Evolutionary conservation across 345 rosid genomes (phyloP), one percentile per base, ranked within the genome.

Genomic region (Pistacia atlantica): DNA sequence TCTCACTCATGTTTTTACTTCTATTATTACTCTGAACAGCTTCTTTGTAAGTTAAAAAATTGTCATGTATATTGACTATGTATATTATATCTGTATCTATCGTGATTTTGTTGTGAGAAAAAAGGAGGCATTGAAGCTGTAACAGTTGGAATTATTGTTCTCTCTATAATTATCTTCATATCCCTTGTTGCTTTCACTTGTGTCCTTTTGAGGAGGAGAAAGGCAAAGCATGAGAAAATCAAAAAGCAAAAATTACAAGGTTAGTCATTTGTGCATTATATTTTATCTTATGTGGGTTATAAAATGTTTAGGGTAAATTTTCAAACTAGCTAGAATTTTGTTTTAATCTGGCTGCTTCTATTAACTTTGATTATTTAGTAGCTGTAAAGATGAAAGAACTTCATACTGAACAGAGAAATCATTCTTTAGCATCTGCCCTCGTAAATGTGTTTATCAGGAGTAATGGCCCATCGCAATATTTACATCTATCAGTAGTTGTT

Each of bases 131-230:
- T 25, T 59, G 9, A 56, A 11, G 35, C 78, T 10, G 20, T 51
- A 74, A 62, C 66, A 76, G 67, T 81, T 25, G 62, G 31, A 0
- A 48, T 81, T 66, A 69, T 80, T 51, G 80, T 78, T 17, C 79
- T 81, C 74, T 71, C 83, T 2, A 56, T 42, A 48, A 22, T 82
- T 28, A 64, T 73, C 56, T 20, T 77, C 17, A 4, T 78, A 2
- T 73, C 65, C 16, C 54, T 80, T 33, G 25, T 74, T 4, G 60
- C 54, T 64, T 22, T 59, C 61, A 14, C 33, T 60, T 51, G 12
- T 56, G 31, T 46, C 69, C 4, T 74, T 38, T 4, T 46, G 48
- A 33, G 8, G 12, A 35, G 61, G 72, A 66, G 55, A 56, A 67
- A 63, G 31, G 11, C 25, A 6, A 72, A 60, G 42, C n/a, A 22